These are phyloP conservation scores for Myxozyma vanderwaltii DNA, from an alignment of 805 yeast species.

Conservation along the genomic window DNA sequence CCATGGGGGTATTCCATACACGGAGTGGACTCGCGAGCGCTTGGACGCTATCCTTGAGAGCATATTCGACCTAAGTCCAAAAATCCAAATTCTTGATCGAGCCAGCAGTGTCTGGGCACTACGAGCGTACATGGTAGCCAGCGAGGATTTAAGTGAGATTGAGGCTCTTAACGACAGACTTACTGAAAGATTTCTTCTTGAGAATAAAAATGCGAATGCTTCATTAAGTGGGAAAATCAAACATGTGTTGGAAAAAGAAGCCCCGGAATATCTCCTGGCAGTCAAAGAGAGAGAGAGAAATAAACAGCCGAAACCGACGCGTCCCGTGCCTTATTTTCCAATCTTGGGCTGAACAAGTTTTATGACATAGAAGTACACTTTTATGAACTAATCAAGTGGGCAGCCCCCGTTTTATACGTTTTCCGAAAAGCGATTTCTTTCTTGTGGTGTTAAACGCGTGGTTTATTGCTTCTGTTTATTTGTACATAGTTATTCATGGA, in stretches of 20 bases:
- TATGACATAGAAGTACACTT: too few species aligned
- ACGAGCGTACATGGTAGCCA: conserved; percentile 11
- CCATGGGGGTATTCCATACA: conserved; percentile 10
- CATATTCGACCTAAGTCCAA: conserved; percentile 7
- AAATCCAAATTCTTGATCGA: conserved; percentile 4
- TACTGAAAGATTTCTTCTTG: neutral
- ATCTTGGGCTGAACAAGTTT: conserved; percentile 1
- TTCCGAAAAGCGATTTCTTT: too few species aligned
- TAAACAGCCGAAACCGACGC: neutral
- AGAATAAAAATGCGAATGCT: neutral
- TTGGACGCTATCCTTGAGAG: conserved; percentile 21
- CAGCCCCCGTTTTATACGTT: too few species aligned
- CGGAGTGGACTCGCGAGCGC: conserved; percentile 25
- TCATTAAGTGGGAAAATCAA: conserved; percentile 7
- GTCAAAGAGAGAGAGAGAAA: neutral
- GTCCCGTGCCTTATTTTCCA: conserved; percentile 3
- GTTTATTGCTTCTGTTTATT: too few species aligned
- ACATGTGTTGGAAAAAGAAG: neutral
- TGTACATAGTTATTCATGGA: too few species aligned
- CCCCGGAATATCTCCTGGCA: neutral
- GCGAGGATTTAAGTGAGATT: neutral
- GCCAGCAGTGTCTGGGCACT: conserved; percentile 17
- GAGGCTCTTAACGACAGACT: conserved; percentile 3
- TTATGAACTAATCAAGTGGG: too few species aligned
- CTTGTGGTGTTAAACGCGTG: too few species aligned